Conservation (phyloP, 495 filamentous ascomycete genomes). For the Podospora didyma region DNA sequence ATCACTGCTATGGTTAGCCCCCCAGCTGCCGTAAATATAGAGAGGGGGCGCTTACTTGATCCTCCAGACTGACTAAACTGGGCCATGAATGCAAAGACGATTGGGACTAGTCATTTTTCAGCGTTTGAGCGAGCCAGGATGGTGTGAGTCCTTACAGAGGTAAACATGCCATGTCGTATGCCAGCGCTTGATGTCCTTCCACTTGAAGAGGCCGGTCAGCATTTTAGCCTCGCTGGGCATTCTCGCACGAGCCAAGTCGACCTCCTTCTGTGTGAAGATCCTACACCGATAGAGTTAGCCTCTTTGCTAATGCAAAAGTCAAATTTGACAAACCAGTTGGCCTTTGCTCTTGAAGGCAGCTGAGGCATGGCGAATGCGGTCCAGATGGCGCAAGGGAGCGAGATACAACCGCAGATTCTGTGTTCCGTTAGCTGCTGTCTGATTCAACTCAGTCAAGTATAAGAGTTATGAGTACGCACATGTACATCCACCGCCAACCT, state of each 20-base stretch:
- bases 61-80: conserved; percentile 10
- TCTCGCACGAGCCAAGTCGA: conserved; percentile 8
- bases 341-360: conserved; percentile 9
- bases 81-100: conserved; percentile 9
- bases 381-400: conserved; percentile 9
- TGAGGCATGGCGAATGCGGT: conserved; percentile 10
- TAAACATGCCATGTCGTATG: conserved; percentile 13
- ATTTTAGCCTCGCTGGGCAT: conserved; percentile 10
- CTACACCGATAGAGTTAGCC: not conserved
- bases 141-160: conserved; percentile 4
- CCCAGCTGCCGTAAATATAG: not conserved
- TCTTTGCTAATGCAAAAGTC: not conserved
- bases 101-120: conserved; percentile 8
- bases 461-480: conserved; percentile 9
- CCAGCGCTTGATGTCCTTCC: conserved; percentile 13
- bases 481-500: conserved; percentile 55
- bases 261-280: conserved; percentile 12
- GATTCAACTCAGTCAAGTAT: not conserved
- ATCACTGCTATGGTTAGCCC: conserved; percentile 5
- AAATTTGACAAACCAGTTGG: conserved; percentile 7
- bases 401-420: conserved; percentile 8
- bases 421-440: not conserved
- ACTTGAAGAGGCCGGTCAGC: conserved; percentile 8
- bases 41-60: conserved; percentile 3
- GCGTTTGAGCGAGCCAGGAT: not conserved